Conservation (phyloP, 768 basidiomycete genomes). For the Mycena rebaudengoi region DNA sequence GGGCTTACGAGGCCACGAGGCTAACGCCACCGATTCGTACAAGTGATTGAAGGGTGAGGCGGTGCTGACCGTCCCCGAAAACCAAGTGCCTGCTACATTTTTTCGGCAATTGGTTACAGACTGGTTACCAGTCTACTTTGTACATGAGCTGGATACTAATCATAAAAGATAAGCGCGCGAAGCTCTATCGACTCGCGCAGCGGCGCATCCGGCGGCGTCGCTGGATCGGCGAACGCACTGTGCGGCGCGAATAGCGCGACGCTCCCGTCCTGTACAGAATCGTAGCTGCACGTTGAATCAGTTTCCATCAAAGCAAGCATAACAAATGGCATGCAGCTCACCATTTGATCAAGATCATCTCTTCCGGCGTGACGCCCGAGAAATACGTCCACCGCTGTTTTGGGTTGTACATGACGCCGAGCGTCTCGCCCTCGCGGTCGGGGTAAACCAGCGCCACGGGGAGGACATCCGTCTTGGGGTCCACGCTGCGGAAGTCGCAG, state of each 20-base stretch:
- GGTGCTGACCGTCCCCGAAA: too few relatives aligned
- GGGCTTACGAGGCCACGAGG: too few relatives aligned
- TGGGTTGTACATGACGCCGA: slow-evolving; percentile 37
- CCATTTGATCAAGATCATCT: slow-evolving; percentile 33
- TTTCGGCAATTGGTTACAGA: too few relatives aligned
- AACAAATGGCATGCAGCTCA: background rate
- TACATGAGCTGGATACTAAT: slow-evolving; percentile 31
- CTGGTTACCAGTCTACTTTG: too few relatives aligned
- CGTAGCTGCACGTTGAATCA: slow-evolving; percentile 36
- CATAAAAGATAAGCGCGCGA: slow-evolving; percentile 62
- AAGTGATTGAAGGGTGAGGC: too few relatives aligned
- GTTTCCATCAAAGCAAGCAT: too few relatives aligned
- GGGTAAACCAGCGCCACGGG: slow-evolving; percentile 38
- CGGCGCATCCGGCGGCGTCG: slow-evolving; percentile 52
- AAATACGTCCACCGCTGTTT: slow-evolving; percentile 40
- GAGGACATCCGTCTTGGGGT: slow-evolving; percentile 45
- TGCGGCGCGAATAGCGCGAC: slow-evolving; percentile 61
- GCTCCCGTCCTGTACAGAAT: slow-evolving; percentile 49
- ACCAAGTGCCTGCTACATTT: too few relatives aligned
- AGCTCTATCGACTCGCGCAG: slow-evolving; percentile 61
- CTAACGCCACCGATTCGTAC: too few relatives aligned
- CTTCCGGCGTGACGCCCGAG: slow-evolving; percentile 55
- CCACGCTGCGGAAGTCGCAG: slow-evolving; percentile 56
- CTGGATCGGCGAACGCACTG: slow-evolving; percentile 58
- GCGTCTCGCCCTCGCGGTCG: slow-evolving; percentile 43